These are phyloP conservation scores for Paragyromitra xinjiangensis DNA, from an alignment of 495 filamentous ascomycete species.

Conservation along the genomic window DNA sequence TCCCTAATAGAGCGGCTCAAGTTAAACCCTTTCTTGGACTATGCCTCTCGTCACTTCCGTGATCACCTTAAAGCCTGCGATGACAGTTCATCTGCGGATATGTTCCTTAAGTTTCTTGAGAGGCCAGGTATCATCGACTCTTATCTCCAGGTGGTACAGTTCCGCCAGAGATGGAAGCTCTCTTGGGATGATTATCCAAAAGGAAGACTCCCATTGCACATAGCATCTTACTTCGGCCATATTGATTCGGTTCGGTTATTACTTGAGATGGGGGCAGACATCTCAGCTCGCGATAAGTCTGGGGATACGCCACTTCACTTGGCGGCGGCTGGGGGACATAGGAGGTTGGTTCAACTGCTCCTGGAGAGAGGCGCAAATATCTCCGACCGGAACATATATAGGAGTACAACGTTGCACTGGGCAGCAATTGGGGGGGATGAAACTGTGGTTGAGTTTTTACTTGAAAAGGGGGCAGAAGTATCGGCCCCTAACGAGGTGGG, in stretches of 20 bases:
- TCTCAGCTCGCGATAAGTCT: not conserved
- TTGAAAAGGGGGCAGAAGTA: not conserved
- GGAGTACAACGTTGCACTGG: not conserved
- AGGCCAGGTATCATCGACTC: not conserved
- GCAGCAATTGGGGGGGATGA: not conserved
- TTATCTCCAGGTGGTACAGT: not conserved
- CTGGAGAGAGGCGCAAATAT: not conserved
- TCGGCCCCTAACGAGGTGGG: not conserved
- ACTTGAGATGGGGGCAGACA: not conserved
- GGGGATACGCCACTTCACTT: not conserved
- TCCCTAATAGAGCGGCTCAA: not conserved
- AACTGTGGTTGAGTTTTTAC: not conserved
- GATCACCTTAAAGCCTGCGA: slow-evolving; percentile 18
- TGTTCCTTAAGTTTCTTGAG: slow-evolving; percentile 11
- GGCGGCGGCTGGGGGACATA: not conserved
- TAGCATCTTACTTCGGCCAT: slow-evolving; percentile 2
- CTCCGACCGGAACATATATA: not conserved
- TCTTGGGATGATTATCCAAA: not conserved
- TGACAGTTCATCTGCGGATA: not conserved
- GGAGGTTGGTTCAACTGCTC: not conserved
- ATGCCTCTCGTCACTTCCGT: not conserved
- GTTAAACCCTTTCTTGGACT: not conserved
- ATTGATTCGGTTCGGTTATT: not conserved
- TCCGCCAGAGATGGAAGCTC: not conserved
- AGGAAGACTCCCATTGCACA: not conserved